Evolutionary conservation across 208 protist species (phyloP), one percentile per base, ranked within the genome.

Genomic region (Borovskyia barvae): DNA sequence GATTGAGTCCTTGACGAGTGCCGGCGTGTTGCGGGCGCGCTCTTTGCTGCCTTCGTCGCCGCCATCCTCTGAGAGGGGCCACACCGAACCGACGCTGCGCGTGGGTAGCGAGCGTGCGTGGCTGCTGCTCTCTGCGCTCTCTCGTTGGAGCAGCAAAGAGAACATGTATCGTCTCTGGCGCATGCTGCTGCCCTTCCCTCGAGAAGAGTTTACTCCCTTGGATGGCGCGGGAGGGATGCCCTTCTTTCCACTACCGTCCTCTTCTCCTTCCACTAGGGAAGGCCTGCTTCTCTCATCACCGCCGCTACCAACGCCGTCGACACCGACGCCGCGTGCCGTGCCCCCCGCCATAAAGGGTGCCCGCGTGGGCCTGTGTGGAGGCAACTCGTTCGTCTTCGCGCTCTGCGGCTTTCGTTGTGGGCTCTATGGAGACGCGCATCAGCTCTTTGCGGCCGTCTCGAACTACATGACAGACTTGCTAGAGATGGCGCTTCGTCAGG

Each of bases 401-500:
- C 60, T 88, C 35, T 55, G 69, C 24, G 81, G 81, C 2, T 85
- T 82, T 29, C 77, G 77, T 26, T 78, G 75, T 15, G 39, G 40
- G 29, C 72, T 66, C 65, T 62, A 69, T 45, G 30, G 43, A n/a
- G 72, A 80, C 17, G 17, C 42, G n/a, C 64, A 55, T 28, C 68
- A 84, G 45, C 33, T 73, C 20, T 56, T 37, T 20, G 69, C 63
- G 20, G 54, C 67, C 7, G 56, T 46, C 29, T 75, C 63, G 48
- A 70, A 68, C 47, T 62, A 42, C 42, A 22, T 65, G 8, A 58
- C 66, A 4, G 73, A 80, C 17, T 43, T 28, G 28, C 26, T 80
- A 3, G 45, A 66, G 29, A 29, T 63, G 2, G 24, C 58, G 15
- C 47, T 66, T 36, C 63, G 63, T 4, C 63, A 69, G 36, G 63